Percentiles rank a stretch among this genome's conserved stretches.
phyloP scores from a whole-genome alignment of 129 eudicot genomes.

The Helichrysum umbraculigerum region DNA sequence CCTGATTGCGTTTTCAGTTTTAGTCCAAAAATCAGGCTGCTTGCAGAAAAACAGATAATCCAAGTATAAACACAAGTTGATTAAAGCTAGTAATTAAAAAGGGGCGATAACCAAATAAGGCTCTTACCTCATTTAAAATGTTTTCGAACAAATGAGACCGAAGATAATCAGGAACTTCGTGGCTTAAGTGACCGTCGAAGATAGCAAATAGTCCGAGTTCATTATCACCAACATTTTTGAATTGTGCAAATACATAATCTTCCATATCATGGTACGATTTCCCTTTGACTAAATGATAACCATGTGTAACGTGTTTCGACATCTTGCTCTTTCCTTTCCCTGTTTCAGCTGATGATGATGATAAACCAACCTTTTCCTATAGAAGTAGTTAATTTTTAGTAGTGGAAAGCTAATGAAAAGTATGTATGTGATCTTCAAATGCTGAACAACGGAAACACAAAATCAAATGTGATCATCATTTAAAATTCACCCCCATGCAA shows the following conservation, averaged over 20 bases:
- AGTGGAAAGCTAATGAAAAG: constrained; percentile 3
- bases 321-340: constrained; percentile 69
- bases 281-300: constrained; percentile 82
- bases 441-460: neutral
- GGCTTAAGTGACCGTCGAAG: constrained; percentile 91
- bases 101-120: neutral
- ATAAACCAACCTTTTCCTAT: constrained; percentile 81
- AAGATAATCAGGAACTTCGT: constrained; percentile 78
- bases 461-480: neutral
- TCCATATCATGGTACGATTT: constrained; percentile 94
- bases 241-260: constrained; percentile 81
- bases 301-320: constrained; percentile 71
- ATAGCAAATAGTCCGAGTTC: constrained; percentile 89
- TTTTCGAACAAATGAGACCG: constrained; percentile 67
- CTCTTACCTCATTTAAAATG: constrained; percentile 72
- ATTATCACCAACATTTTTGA: constrained; percentile 53
- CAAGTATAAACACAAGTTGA: neutral
- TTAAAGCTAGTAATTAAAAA: neutral
- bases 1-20: constrained; percentile 60
- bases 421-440: neutral
- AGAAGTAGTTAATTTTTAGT: neutral
- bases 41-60: neutral
- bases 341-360: constrained; percentile 45
- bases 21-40: constrained; percentile 85
- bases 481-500: constrained; percentile 4